Percentiles rank a stretch among this genome's conserved stretches.
phyloP scores from a whole-genome alignment of 352 stramenopile species.

The Pythium plurisporium region DNA sequence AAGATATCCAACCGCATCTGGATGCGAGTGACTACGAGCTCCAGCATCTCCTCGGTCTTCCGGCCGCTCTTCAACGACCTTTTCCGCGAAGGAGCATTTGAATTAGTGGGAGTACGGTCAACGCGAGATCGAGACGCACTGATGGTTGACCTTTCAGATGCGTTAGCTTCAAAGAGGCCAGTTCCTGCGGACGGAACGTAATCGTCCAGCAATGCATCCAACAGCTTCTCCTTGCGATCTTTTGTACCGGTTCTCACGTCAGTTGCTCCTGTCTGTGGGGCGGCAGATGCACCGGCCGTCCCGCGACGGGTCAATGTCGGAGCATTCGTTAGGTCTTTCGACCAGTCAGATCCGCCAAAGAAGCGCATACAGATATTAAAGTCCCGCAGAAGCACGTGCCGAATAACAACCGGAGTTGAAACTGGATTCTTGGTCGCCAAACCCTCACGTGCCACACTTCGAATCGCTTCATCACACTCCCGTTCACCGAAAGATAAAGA shows the following conservation, averaged over 20 bases:
- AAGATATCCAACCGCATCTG: slow-evolving; percentile 84
- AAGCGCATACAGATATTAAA: slow-evolving; percentile 88
- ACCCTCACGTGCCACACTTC: slow-evolving; percentile 65
- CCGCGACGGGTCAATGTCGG: slow-evolving; percentile 14
- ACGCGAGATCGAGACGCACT: slow-evolving; percentile 18
- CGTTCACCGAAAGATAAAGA: slow-evolving; percentile 85
- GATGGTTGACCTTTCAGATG: slow-evolving; percentile 37
- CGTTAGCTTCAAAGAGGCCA: slow-evolving; percentile 46
- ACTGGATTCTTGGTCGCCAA: slow-evolving; percentile 38
- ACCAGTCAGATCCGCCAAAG: slow-evolving; percentile 84
- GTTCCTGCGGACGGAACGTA: slow-evolving; percentile 63
- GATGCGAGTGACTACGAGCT: slow-evolving; percentile 74
- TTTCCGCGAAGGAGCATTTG: slow-evolving; percentile 26
- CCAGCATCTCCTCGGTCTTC: slow-evolving; percentile 89
- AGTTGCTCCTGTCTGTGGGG: slow-evolving; percentile 1
- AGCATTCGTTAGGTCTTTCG: slow-evolving; percentile 42
- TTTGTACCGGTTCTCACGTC: neutral
- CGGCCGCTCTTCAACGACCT: slow-evolving; percentile 66
- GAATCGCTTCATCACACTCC: slow-evolving; percentile 69
- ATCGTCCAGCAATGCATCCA: slow-evolving; percentile 77
- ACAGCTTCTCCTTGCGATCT: slow-evolving; percentile 61
- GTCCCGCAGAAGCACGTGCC: slow-evolving; percentile 78
- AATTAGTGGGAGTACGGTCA: neutral
- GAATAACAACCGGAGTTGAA: slow-evolving; percentile 58
- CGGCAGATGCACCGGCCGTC: neutral